Conservation (phyloP, 1,284 basidiomycete species). For the Schizophyllum commune region DNA sequence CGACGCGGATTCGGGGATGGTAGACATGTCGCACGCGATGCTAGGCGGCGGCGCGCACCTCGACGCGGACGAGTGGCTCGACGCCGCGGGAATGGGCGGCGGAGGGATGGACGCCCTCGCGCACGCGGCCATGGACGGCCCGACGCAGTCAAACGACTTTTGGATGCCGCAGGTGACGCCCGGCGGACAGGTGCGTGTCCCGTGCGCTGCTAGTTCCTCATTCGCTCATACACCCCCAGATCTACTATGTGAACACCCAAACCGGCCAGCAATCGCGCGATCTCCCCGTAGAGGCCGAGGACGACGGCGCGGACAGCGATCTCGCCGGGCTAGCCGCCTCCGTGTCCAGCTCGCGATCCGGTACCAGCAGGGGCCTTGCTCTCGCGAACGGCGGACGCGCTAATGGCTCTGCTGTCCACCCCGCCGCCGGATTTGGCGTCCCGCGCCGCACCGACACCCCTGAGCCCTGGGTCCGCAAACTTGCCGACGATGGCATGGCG, state of each 20-base stretch:
- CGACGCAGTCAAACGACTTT: conserved; percentile 56
- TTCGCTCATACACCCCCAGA: conserved; percentile 36
- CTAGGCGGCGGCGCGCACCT: conserved; percentile 31
- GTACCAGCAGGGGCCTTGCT: conserved; percentile 43
- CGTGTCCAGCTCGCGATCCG: conserved; percentile 46
- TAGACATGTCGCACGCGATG: conserved; percentile 45
- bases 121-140: conserved; percentile 19
- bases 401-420: not conserved
- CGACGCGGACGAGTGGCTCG: conserved; percentile 41
- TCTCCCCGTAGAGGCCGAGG: conserved; percentile 68
- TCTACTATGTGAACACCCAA: conserved; percentile 89
- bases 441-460: conserved; percentile 53
- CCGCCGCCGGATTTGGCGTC: conserved; percentile 49
- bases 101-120: conserved; percentile 19
- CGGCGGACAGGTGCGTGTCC: conserved; percentile 59
- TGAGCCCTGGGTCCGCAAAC: conserved; percentile 71
- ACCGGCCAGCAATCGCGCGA: conserved; percentile 85
- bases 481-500: conserved; percentile 79
- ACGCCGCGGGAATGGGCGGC: conserved; percentile 22
- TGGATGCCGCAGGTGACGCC: conserved; percentile 72
- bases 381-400: conserved; percentile 25
- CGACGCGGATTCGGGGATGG: conserved; percentile 14
- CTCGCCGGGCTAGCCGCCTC: conserved; percentile 45
- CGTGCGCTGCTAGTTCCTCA: conserved; percentile 4
- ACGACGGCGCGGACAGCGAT: conserved; percentile 52